Base-by-base conservation (phyloP, 2,329 filamentous ascomycete genomes). In the Cordyceps cicadae region DNA sequence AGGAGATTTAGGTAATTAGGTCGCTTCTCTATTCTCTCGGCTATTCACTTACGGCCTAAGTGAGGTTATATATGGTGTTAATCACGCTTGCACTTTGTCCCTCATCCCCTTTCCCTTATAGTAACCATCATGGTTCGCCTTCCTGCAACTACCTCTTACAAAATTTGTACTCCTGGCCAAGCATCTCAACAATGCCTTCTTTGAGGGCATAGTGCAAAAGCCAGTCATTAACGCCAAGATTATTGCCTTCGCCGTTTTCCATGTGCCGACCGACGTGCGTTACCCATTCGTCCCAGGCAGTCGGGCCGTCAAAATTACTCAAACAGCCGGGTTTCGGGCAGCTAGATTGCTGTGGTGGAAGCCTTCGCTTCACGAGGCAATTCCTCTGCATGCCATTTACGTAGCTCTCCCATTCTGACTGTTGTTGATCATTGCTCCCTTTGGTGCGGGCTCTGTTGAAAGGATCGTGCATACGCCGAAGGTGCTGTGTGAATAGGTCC, bases 401-500 rank as follows among this genome's bases (percentile, higher is more conserved):
- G 45, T 85, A 83, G 0, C 75, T 75, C 52, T 87, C 85, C 85
- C 84, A 87, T 61, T 87, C 84, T 1, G 76, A 68, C 66, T 86
- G 81, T 7, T 85, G 70, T 66, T 82, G 83, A 67, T 75, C 80
- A 65, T 87, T 50, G 15, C 32, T 83, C 0, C 78, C 78, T 67
- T 86, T 85, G 26, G 78, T 75, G 17, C 81, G 73, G 12, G 81
- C 73, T 67, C 83, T 79, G 68, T 84, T 81, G 1, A 29, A 29
- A 84, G 83, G 0, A 87, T 86, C 86, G 68, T 99, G 93, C 92
- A 97, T 97, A 51, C 94, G 89, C 15, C 92, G 88, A 17, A 96
- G 81, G 68, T 99, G 94, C 70, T 97, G 92, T 0, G 90, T 93
- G 72, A 97, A 99, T 15, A 99, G 83, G 70, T 97, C 93, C 72